Evolutionary conservation across 176 grass and related monocot genomes (phyloP), one percentile per base, ranked within the genome.

Genomic region (Phoenix roebelenii): DNA sequence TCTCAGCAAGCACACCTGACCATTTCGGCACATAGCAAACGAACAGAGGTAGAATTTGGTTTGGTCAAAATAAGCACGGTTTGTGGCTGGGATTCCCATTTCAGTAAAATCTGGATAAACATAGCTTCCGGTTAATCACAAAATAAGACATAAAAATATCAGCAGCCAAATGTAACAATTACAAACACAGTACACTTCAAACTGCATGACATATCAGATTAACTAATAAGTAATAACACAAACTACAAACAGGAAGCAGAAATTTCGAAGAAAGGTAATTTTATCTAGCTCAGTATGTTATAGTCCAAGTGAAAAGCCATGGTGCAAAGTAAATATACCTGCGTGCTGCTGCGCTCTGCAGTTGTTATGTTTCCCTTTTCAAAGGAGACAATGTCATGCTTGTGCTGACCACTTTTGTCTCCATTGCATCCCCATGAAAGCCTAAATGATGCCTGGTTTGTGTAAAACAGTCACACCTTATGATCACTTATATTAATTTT

Each of bases 311-410:
- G 32, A 39, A 39, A 39, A 39, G 32, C 32, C 10, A 39, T 39
- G 32, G 32, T 7, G 32, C 32, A 55, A 39, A 55, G 50, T 32
- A 14, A 55, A 14, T 18, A 17, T 80, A 97, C 94, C 76, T 98
- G 88, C 64, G 93, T 98, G 76, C 65, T 98, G 67, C 94, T 93
- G 56, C 94, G 73, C 61, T 90, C 87, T 72, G 93, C 93, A 28
- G 94, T 98, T 67, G 87, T 98, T 71, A 98, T 98, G 54, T 98
- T 85, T 79, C 94, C 88, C 71, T 88, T 89, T 73, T 93, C 94
- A 71, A 98, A 98, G n/a, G 94, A 98, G 51, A 98, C 94, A 81
- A 98, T 80, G 48, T 93, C 94, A 83, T 98, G 94, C 79, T 98
- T 98, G 64, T 89, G 94, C 64, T 93, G 82, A 2, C 94, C 94